Evolutionary conservation across 2,329 filamentous ascomycete species (phyloP).

Genomic region (Aspergillus carbonarius): DNA sequence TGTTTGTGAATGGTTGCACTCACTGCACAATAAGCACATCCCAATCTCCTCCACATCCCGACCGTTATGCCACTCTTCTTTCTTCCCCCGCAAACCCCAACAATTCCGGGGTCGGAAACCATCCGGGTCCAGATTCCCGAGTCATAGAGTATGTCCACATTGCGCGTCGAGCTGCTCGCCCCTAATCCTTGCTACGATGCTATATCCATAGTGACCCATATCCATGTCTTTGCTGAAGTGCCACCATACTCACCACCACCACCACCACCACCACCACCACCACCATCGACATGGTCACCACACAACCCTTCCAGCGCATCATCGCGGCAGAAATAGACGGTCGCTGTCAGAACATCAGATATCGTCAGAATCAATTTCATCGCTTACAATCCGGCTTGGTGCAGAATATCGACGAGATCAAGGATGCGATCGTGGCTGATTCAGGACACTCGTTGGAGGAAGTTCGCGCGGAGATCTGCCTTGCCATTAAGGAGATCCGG

Average conservation of each 20-base stretch:
- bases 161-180: neutral
- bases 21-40: neutral
- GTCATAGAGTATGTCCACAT: neutral
- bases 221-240: neutral
- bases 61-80: slow-evolving; percentile 3
- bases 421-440: slow-evolving; percentile 33
- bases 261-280: too few species aligned
- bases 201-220: neutral
- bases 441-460: slow-evolving; percentile 32
- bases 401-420: slow-evolving; percentile 28
- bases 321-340: slow-evolving; percentile 40
- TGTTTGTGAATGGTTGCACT: too few species aligned
- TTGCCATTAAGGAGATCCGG: slow-evolving; percentile 29
- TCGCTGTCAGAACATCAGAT: slow-evolving; percentile 38
- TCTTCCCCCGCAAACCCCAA: neutral
- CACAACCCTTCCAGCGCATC: slow-evolving; percentile 27
- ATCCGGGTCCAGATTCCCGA: neutral
- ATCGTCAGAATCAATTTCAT: slow-evolving; percentile 42
- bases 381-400: slow-evolving; percentile 36
- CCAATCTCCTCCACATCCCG: slow-evolving; percentile 26
- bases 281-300: slow-evolving; percentile 10
- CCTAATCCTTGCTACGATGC: neutral
- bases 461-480: slow-evolving; percentile 27
- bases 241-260: neutral
- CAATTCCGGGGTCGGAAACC: neutral